Base-by-base conservation (phyloP, 306 rosid genomes). In the Gillenia trifoliata region DNA sequence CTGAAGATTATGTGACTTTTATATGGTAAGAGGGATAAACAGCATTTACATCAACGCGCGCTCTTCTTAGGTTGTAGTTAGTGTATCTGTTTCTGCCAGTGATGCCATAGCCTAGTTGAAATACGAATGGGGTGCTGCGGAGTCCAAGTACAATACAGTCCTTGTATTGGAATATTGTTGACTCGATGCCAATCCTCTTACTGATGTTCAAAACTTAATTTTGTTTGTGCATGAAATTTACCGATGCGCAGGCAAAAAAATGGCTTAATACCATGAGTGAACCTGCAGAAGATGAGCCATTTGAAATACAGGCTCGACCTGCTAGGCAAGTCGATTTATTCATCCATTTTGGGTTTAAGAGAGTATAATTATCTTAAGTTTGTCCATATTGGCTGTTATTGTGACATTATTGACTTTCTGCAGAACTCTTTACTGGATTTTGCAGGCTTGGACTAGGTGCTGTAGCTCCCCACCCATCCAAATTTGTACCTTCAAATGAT, bases 361-460 rank as follows among this genome's bases (percentile, higher is more conserved):
- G 40, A 38, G 88, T 72, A 70, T 62, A 68, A 29, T 26, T 59
- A 60, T 57, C 75, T 33, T 23, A 50, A 29, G 31, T 45, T 66
- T 62, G 19, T 62, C 56, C 55, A 5, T 61, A 41, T 16, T 2
- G 50, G 19, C 45, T 57, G n/a, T 50, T 20, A 66, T 54, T 23
- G 36, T 33, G 52, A 36, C 34, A 17, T 49, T 25, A 45, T 38
- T 66, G 19, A 70, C 61, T 16, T 30, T 68, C 54, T 60, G 56
- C 15, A 29, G 16, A 72, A 65, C 11, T 56, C 34, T 38, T 19
- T 28, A 26, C 61, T 40, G 19, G 31, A 29, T 79, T 67, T 23
- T 83, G 57, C 54, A 91, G 98, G 87, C 98, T 88, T 79, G 98
- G 97, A 40, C 84, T 93, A 54, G 98, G 98, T 63, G 97, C 97